Base-by-base conservation (phyloP, 345 rosid genomes). In the Lenwebbia sp. region DNA sequence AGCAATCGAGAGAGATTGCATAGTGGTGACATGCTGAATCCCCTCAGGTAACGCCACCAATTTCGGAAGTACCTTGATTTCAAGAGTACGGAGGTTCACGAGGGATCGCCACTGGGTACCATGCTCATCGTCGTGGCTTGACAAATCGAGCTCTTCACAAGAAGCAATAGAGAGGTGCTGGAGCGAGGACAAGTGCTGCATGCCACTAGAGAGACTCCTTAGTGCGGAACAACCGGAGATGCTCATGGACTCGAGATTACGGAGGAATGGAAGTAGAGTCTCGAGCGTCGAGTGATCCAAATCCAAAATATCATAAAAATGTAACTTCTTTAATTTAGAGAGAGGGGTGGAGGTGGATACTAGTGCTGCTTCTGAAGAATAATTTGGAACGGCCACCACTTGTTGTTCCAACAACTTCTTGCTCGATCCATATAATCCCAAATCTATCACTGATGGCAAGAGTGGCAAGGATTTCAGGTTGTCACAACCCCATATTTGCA, bases 401-500 rank as follows among this genome's bases (percentile, higher is more conserved):
- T 26, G 56, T 21, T 0, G 10, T 54, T 54, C 26, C 57, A 22
- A 54, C 5, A 0, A 0, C 21, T 54, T 8, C 11, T 4, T 8
- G 3, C 54, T 52, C 47, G 47, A 44, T 5, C 0, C 4, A 6
- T 2, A 1, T 5, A 13, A 52, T 1, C 1, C 1, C 54, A 54
- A 0, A 1, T 54, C 22, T 54, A 9, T 5, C 2, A 55, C 2
- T 10, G 4, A 10, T 12, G 12, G 60, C 13, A 56, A 23, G 10
- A 23, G 13, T 1, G 60, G 60, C 13, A 56, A 12, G 0, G 5
- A 56, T 23, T 11, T 23, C 12, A 56, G 23, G n/a, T 0, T 5
- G 0, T 4, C 5, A 56, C 13, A 56, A 0, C 0, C 13, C 2
- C 0, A 0, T 10, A 56, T 56, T 10, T 4, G 6, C n/a, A 25